phyloP scores from a whole-genome alignment of 345 rosid genomes.

The Lagerstroemia speciosa region DNA sequence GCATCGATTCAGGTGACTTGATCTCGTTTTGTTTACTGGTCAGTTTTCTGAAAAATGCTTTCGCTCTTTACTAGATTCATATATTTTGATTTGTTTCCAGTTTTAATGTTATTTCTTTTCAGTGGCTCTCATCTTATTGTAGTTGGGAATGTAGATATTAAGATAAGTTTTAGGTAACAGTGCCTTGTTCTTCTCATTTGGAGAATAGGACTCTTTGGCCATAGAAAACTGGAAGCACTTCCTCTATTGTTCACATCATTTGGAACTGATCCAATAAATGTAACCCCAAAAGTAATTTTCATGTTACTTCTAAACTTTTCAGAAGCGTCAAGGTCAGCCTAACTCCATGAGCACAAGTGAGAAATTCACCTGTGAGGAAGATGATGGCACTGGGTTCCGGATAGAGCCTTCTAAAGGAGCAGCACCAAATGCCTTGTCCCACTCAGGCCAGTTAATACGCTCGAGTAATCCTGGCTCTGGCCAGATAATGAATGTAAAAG shows the following conservation, averaged over 20 bases:
- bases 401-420: constrained; percentile 22
- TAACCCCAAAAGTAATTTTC: not conserved
- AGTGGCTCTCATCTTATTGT: too few relatives aligned
- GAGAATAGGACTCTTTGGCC: too few relatives aligned
- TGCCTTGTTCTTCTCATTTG: too few relatives aligned
- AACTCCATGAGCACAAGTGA: constrained; percentile 30
- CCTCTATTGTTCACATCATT: too few relatives aligned
- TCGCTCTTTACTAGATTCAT: not conserved
- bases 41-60: not conserved
- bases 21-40: not conserved
- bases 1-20: constrained; percentile 25
- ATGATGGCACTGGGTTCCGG: not conserved
- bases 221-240: not conserved
- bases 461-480: constrained; percentile 18
- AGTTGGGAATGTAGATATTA: too few relatives aligned
- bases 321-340: constrained; percentile 36
- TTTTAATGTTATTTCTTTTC: not conserved
- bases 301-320: constrained; percentile 5
- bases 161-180: too few relatives aligned
- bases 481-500: constrained; percentile 19
- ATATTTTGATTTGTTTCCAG: not conserved
- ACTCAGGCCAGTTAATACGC: constrained; percentile 25
- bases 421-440: constrained; percentile 17
- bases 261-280: not conserved
- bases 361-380: constrained; percentile 1